These are phyloP conservation scores for Mucor racemosus DNA, from an alignment of 371 early-diverging fungal genomes.

Conservation along the genomic window DNA sequence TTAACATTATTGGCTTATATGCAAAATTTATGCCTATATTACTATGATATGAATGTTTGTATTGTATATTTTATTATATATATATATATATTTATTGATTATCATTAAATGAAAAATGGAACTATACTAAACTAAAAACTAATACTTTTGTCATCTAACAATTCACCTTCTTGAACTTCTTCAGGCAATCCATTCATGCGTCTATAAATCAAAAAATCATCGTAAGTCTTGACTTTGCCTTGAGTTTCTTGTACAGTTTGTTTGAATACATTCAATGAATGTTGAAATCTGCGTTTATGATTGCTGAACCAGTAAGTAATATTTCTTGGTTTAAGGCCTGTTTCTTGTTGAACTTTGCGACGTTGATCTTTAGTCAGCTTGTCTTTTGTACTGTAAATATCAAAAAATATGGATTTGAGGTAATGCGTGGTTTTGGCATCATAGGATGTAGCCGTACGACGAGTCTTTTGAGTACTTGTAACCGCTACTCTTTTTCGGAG, in stretches of 20 bases:
- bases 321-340: slow-evolving; percentile 48
- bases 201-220: slow-evolving; percentile 47
- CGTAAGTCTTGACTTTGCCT: slow-evolving; percentile 39
- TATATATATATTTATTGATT: not conserved
- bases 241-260: slow-evolving; percentile 30
- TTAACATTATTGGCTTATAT: slow-evolving; percentile 8
- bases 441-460: slow-evolving; percentile 52
- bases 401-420: slow-evolving; percentile 45
- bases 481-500: not conserved
- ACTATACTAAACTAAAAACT: not conserved
- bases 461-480: slow-evolving; percentile 2
- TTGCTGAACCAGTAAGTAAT: slow-evolving; percentile 60
- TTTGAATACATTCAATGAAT: slow-evolving; percentile 32
- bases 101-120: too few relatives aligned
- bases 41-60: too few relatives aligned
- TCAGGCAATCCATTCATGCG: slow-evolving; percentile 30
- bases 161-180: slow-evolving; percentile 17
- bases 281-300: slow-evolving; percentile 50
- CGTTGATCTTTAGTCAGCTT: slow-evolving; percentile 54
- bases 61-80: too few relatives aligned
- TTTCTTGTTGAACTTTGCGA: slow-evolving; percentile 34
- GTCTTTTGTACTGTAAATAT: slow-evolving; percentile 41
- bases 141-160: not conserved
- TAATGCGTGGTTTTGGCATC: slow-evolving; percentile 48
- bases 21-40: too few relatives aligned